Conservation (phyloP, 768 basidiomycete species). For the Trametes sanguinea region DNA sequence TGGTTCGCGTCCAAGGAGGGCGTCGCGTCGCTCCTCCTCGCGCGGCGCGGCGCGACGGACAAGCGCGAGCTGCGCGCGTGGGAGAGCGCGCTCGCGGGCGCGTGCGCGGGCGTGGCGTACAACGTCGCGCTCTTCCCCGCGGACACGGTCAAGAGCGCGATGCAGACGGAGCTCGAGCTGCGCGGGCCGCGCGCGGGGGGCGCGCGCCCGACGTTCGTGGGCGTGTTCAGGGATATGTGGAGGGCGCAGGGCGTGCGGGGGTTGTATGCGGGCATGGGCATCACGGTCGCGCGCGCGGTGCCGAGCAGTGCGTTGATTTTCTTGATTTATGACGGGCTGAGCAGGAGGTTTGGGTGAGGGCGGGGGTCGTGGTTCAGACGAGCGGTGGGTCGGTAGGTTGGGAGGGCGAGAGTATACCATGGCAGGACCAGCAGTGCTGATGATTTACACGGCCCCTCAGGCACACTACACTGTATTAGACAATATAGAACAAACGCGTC, state of each 20-base stretch:
- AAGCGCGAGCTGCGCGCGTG: constrained; percentile 48
- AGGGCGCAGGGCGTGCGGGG: constrained; percentile 74
- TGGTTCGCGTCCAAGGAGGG: constrained; percentile 93
- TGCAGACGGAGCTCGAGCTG: constrained; percentile 93
- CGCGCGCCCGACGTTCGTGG: constrained; percentile 49
- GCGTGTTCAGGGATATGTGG: constrained; percentile 73
- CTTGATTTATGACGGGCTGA: constrained; percentile 84
- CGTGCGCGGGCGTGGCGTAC: constrained; percentile 81
- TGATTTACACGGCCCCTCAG: neutral
- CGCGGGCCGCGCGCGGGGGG: constrained; percentile 46
- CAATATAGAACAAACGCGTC: neutral
- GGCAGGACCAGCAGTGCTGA: neutral
- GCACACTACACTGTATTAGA: neutral
- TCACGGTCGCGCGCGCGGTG: constrained; percentile 82
- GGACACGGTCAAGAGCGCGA: constrained; percentile 90
- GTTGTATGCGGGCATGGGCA: constrained; percentile 90
- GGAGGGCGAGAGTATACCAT: neutral
- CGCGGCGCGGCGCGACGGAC: constrained; percentile 41
- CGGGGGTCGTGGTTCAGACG: neutral
- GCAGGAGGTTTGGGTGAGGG: constrained; percentile 47
- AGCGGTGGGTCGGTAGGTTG: neutral
- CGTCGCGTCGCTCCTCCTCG: constrained; percentile 60
- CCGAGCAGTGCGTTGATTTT: constrained; percentile 94
- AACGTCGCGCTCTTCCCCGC: constrained; percentile 93
- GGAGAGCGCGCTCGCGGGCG: constrained; percentile 88